These are phyloP conservation scores for Pseudopithomyces chartarum DNA, from an alignment of 2,329 filamentous ascomycete genomes.

Conservation along the genomic window DNA sequence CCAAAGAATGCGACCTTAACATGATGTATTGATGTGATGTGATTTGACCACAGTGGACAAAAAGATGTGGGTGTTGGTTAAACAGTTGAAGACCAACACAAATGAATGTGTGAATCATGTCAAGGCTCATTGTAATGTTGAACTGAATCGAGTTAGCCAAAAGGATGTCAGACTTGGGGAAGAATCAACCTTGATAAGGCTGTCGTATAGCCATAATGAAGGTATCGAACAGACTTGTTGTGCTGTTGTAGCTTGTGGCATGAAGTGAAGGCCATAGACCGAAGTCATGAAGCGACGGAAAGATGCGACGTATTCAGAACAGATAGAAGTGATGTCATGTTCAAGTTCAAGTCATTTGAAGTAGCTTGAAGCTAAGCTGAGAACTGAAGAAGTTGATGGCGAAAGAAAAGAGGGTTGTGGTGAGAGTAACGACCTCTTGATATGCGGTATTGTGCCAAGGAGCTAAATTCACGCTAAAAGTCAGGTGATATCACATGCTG, in stretches of 20 bases:
- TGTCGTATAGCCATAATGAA: too few relatives aligned
- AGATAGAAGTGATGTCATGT: not conserved
- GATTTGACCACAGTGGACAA: too few relatives aligned
- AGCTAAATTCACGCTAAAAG: not conserved
- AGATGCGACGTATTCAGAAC: not conserved
- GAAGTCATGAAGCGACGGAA: not conserved
- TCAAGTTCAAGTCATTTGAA: not conserved
- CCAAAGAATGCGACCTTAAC: not conserved
- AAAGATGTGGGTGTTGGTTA: too few relatives aligned
- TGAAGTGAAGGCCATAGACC: too few relatives aligned
- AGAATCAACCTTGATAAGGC: too few relatives aligned
- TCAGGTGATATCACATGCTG: not conserved
- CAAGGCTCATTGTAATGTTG: too few relatives aligned
- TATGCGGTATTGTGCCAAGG: not conserved
- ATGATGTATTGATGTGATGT: not conserved
- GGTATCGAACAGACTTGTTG: too few relatives aligned
- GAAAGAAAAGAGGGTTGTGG: not conserved
- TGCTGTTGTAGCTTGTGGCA: too few relatives aligned
- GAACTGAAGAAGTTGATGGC: not conserved
- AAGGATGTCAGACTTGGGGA: too few relatives aligned
- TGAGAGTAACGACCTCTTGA: not conserved
- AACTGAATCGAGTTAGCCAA: too few relatives aligned
- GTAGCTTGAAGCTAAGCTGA: not conserved
- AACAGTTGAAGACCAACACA: too few relatives aligned
- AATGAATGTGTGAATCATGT: too few relatives aligned